Evolutionary conservation across 176 grass and related monocot species (phyloP).

Genomic region (Chloris gayana): DNA sequence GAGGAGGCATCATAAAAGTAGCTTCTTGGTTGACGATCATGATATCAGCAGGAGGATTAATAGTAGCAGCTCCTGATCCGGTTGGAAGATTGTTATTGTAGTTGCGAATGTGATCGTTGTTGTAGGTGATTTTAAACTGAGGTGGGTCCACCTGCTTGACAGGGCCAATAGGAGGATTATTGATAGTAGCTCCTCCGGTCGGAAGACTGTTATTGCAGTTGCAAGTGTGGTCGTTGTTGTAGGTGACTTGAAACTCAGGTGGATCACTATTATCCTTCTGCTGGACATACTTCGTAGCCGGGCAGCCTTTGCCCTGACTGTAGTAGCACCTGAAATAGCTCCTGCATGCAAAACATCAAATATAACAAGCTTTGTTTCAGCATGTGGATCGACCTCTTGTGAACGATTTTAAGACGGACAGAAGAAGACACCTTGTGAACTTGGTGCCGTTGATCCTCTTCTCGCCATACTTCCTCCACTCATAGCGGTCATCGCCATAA

Average conservation of each 20-base stretch:
- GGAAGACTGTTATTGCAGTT: not conserved
- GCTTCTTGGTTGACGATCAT: conserved; percentile 2
- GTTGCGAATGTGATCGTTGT: not conserved
- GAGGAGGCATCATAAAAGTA: not conserved
- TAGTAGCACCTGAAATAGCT: conserved; percentile 44
- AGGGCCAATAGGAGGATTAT: not conserved
- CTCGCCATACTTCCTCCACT: conserved; percentile 37
- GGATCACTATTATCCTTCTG: not conserved
- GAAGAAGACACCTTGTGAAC: not conserved
- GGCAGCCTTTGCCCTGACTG: conserved; percentile 24
- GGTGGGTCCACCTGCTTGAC: conserved; percentile 10
- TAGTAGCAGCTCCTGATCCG: no score
- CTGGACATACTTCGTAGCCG: conserved; percentile 23
- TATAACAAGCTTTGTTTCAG: no score
- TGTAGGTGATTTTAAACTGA: conserved; percentile 37
- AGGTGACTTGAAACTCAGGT: conserved; percentile 26
- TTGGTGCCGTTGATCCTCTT: conserved; percentile 18
- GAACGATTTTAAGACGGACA: no score
- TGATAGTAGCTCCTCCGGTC: not conserved
- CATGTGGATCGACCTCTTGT: no score
- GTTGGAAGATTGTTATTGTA: no score
- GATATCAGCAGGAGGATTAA: not conserved
- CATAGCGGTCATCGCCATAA: conserved; percentile 7
- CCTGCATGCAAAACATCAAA: not conserved
- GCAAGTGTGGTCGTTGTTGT: conserved; percentile 36